A percentile compares a stretch with the other conserved stretches of the same genome.
phyloP scores from a whole-genome alignment of 164 flowering plant species.

The Stephania cephalantha region DNA sequence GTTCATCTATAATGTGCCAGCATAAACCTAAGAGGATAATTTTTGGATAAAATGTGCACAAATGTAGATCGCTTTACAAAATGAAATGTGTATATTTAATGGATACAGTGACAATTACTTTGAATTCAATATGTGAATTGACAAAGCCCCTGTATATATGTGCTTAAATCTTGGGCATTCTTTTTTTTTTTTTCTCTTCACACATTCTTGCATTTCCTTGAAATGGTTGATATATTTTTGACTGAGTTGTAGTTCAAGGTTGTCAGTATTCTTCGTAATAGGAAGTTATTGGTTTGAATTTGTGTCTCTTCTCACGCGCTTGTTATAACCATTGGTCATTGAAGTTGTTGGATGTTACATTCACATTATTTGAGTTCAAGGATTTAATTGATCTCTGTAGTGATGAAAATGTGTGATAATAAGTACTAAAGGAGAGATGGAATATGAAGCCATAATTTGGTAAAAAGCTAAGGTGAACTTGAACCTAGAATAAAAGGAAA shows the following conservation, averaged over 20 bases:
- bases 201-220: background rate
- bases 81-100: background rate
- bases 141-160: background rate
- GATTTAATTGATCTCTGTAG: background rate
- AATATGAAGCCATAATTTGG: background rate
- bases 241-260: background rate
- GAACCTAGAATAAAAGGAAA: background rate
- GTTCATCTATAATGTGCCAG: background rate
- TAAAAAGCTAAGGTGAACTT: background rate
- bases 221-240: background rate
- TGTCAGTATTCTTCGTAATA: too few relatives aligned
- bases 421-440: too few relatives aligned
- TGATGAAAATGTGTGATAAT: too few relatives aligned
- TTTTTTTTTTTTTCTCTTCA: background rate
- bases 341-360: too few relatives aligned
- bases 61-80: background rate
- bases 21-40: background rate
- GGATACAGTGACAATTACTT: background rate
- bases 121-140: too few relatives aligned
- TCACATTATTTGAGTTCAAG: background rate
- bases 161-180: background rate
- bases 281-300: background rate
- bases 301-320: background rate
- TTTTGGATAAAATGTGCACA: background rate
- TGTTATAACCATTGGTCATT: background rate